Evolutionary conservation across 1,284 basidiomycete species (phyloP).

Genomic region (Irpex rosettiformis): DNA sequence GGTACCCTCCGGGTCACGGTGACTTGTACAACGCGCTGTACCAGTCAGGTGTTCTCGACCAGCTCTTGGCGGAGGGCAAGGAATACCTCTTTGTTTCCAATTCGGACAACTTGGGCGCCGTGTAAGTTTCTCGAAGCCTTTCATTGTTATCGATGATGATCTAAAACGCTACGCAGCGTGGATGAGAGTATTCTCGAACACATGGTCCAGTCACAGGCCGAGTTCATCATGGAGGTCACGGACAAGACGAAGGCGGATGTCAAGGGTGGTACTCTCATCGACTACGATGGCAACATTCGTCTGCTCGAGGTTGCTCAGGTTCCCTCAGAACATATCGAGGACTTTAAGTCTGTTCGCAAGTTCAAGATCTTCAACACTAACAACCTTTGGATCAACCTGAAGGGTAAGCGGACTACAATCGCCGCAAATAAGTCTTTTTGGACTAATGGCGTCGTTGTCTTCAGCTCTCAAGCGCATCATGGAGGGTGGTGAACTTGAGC

Average conservation of each 20-base stretch:
- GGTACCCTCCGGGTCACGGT: slow-evolving; percentile 99
- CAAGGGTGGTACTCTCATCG: slow-evolving; percentile 98
- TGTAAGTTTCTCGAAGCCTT: slow-evolving; percentile 46
- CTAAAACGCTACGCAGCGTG: slow-evolving; percentile 31
- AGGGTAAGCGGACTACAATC: slow-evolving; percentile 42
- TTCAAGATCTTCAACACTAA: slow-evolving; percentile 99
- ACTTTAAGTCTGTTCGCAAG: slow-evolving; percentile 94
- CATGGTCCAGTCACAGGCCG: slow-evolving; percentile 85
- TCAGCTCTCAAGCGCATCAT: slow-evolving; percentile 85
- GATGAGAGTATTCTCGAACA: slow-evolving; percentile 85
- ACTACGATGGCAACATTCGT: slow-evolving; percentile 93
- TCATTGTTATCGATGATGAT: neutral
- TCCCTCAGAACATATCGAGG: slow-evolving; percentile 95
- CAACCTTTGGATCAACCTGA: slow-evolving; percentile 96
- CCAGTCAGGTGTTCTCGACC: slow-evolving; percentile 96
- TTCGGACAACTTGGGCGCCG: slow-evolving; percentile 98
- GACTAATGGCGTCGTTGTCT: neutral
- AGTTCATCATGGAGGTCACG: slow-evolving; percentile 99
- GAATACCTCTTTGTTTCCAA: slow-evolving; percentile 99
- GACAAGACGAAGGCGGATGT: slow-evolving; percentile 99
- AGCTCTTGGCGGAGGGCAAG: slow-evolving; percentile 93
- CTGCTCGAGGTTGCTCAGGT: slow-evolving; percentile 99
- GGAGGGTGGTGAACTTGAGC: slow-evolving; percentile 88
- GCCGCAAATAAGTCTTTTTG: neutral
- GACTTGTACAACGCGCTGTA: slow-evolving; percentile 92